Evolutionary conservation across 2,329 filamentous ascomycete species (phyloP), one percentile per base, ranked within the genome.

Genomic region (Cephalotrichum gorgonifer): DNA sequence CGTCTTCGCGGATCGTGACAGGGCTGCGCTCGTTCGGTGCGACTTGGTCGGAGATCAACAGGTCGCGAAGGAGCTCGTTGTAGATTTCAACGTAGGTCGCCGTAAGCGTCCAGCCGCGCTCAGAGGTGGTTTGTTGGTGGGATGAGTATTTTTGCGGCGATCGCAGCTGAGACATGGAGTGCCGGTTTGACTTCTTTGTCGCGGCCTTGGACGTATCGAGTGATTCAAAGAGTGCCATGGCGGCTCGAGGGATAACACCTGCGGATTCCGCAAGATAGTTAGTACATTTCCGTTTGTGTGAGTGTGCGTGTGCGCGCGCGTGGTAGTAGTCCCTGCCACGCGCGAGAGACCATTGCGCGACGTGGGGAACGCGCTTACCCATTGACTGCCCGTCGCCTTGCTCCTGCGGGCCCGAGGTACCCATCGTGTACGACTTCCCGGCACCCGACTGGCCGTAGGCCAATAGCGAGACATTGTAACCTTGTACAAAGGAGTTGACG

Each of bases 351-450:
- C n/a, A n/a, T 30, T 12, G 6, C 27, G 27, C 35, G 3, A 20
- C n/a, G n/a, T 11, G 9, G 4, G 31, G 12, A 33, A 6, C 14
- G 11, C 44, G 69, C 85, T 66, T 76, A 93, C 88, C 89, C 86
- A 91, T 93, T 27, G 80, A 66, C 7, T 84, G 77, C 27, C 74
- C 55, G 58, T 91, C 76, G 25, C 72, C 74, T 60, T 94, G 85
- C 59, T 96, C 90, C 22, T 66, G 66, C 2, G 90, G 88, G 4
- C 89, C 89, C 1, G 91, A 89, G 0, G 93, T 98, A 50, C 93
- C 93, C 93, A 98, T 98, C 0, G 93, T 98, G 63, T 95, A 97
- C 3, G 91, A 97, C 70, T 98, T 98, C 57, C 93, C 93, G 11
- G 93, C 89, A 50, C 93, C 93, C 26, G 93, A 98, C 71, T 98